A percentile compares a stretch with the other conserved stretches of the same genome.
Evolutionary conservation across 2,329 filamentous ascomycete genomes (phyloP).

Genomic region (Trichothecium sympodiale): DNA sequence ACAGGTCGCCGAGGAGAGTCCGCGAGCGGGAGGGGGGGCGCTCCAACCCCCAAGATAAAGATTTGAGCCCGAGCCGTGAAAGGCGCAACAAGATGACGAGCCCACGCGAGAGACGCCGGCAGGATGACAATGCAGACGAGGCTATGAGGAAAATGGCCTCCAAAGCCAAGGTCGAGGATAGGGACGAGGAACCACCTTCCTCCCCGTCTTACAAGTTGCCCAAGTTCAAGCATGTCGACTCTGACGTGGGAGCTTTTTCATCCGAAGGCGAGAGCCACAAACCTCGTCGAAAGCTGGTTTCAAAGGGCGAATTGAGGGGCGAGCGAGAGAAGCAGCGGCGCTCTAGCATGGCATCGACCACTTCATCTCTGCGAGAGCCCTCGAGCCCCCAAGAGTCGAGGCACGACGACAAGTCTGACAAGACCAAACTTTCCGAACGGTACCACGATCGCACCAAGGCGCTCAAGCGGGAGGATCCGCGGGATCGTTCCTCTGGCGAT

Average conservation of each 20-base stretch:
- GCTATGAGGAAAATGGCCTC: conserved; percentile 44
- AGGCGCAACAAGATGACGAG: conserved; percentile 34
- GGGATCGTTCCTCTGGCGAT: conserved; percentile 42
- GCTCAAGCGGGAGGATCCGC: conserved; percentile 49
- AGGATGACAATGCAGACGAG: conserved; percentile 27
- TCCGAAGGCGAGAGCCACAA: conserved; percentile 49
- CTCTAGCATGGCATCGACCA: conserved; percentile 44
- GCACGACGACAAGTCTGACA: conserved; percentile 37
- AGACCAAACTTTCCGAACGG: conserved; percentile 37
- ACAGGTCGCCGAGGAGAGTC: conserved; percentile 38
- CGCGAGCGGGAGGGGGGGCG: conserved; percentile 27
- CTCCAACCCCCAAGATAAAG: conserved; percentile 28
- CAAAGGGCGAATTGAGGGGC: conserved; percentile 49
- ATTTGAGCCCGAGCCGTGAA: conserved; percentile 38
- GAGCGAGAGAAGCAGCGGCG: conserved; percentile 48
- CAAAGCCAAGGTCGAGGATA: conserved; percentile 46
- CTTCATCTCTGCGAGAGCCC: conserved; percentile 41
- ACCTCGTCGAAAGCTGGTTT: conserved; percentile 51
- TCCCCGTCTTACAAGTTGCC: conserved; percentile 31
- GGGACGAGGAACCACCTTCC: conserved; percentile 32
- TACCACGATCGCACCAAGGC: conserved; percentile 50
- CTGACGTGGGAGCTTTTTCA: conserved; percentile 38
- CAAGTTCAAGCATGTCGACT: conserved; percentile 42
- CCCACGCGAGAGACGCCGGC: conserved; percentile 39
- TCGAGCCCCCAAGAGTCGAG: conserved; percentile 39